A percentile compares a stretch with the other conserved stretches of the same genome.
Conservation (phyloP, 2,329 filamentous ascomycete species). For the Trichoderma sp. region DNA sequence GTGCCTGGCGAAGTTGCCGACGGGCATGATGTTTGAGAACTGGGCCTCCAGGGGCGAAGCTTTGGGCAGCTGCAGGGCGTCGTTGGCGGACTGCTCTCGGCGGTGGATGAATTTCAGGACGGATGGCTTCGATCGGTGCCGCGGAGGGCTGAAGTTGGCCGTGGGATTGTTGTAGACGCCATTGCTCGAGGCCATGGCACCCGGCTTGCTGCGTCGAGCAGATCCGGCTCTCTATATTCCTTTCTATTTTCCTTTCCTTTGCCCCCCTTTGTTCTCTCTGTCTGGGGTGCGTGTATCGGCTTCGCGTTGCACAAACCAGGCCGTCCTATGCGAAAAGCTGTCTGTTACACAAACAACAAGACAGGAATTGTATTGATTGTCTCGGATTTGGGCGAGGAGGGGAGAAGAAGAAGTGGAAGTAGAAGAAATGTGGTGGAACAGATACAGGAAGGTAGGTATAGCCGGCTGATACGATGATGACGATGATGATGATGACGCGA, state of each 20-base stretch:
- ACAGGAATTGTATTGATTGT: not conserved
- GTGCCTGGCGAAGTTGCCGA: conserved; percentile 39
- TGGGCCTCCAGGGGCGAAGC: conserved; percentile 28
- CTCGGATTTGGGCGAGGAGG: not conserved
- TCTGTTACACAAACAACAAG: conserved; percentile 11
- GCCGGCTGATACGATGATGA: not conserved
- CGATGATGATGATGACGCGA: not conserved
- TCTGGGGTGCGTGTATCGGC: not conserved
- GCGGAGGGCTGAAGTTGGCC: conserved; percentile 22
- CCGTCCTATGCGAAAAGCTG: not conserved
- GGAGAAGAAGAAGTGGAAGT: not conserved
- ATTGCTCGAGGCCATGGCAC: conserved; percentile 27
- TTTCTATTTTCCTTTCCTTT: not conserved
- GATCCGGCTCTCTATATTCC: not conserved
- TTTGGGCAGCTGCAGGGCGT: conserved; percentile 30
- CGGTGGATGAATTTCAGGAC: conserved; percentile 54
- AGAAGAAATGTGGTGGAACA: not conserved
- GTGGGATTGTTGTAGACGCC: conserved; percentile 17
- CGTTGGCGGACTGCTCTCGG: conserved; percentile 50
- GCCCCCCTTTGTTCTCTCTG: not conserved
- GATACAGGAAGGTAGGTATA: not conserved
- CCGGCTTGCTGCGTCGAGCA: not conserved
- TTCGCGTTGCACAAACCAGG: not conserved
- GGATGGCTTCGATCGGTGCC: conserved; percentile 50
- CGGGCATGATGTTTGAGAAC: conserved; percentile 32